Evolutionary conservation across 306 rosid genomes (phyloP).

Genomic region (Gillenia trifoliata): DNA sequence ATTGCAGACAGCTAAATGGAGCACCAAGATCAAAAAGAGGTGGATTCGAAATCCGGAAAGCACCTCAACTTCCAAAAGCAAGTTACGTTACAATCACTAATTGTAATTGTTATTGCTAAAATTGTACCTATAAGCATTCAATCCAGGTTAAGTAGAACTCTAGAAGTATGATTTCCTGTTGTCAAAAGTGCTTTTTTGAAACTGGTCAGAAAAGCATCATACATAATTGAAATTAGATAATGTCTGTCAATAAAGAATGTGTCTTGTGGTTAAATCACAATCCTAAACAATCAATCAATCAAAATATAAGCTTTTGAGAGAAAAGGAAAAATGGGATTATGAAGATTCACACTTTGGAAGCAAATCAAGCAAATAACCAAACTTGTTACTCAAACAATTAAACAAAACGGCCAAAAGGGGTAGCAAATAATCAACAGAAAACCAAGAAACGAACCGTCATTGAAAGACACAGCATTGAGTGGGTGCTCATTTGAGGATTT

Average conservation of each 20-base stretch:
- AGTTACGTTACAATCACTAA: neutral
- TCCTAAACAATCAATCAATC: neutral
- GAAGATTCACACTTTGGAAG: too few relatives aligned
- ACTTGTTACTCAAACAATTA: neutral
- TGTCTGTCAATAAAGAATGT: neutral
- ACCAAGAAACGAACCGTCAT: slow-evolving; percentile 54
- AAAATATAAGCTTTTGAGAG: neutral
- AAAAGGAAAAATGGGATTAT: neutral
- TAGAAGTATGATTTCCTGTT: neutral
- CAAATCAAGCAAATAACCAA: neutral
- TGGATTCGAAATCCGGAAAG: neutral
- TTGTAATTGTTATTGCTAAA: neutral
- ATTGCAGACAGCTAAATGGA: slow-evolving; percentile 9
- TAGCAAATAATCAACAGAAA: neutral
- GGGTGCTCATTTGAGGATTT: slow-evolving; percentile 81
- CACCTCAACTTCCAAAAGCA: slow-evolving; percentile 1
- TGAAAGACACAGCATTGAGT: slow-evolving; percentile 52
- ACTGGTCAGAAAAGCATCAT: neutral
- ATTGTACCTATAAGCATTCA: neutral
- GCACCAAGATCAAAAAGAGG: slow-evolving; percentile 5
- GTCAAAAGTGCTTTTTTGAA: neutral
- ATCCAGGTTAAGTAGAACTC: neutral
- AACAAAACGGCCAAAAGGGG: neutral
- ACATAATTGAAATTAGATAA: neutral
- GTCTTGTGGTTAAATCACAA: neutral